phyloP scores from a whole-genome alignment of 768 basidiomycete species.

The Pholiota conissans region DNA sequence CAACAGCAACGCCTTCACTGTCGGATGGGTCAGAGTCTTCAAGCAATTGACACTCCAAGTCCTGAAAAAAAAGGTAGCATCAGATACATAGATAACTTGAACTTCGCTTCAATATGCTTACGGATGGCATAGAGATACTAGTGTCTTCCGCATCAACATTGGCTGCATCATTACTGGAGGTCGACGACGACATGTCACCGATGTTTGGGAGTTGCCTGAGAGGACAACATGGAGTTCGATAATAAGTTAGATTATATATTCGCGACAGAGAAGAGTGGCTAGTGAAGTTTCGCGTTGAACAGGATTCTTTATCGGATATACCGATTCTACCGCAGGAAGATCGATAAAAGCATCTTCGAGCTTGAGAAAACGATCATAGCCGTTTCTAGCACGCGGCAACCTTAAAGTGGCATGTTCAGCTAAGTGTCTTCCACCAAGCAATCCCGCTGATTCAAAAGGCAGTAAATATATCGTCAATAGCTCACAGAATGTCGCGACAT shows the following conservation, averaged over 20 bases:
- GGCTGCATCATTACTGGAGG: neutral
- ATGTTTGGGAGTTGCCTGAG: neutral
- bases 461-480: too few species aligned
- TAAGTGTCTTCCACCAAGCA: neutral
- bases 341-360: neutral
- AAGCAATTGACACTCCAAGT: constrained; percentile 31
- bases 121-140: neutral
- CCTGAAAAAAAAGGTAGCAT: constrained; percentile 17
- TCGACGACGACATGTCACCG: neutral
- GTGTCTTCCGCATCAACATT: neutral
- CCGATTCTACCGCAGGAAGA: neutral
- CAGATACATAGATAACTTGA: too few species aligned
- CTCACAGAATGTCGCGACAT: too few species aligned
- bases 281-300: neutral
- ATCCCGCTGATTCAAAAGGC: too few species aligned
- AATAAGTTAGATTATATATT: neutral
- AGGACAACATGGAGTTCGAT: neutral
- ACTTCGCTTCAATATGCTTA: neutral
- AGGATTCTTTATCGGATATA: neutral
- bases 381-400: neutral
- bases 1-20: constrained; percentile 10
- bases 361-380: neutral
- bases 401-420: neutral
- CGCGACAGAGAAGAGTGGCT: neutral
- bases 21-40: constrained; percentile 23